These are phyloP conservation scores for Geosmithia flava DNA, from an alignment of 2,329 filamentous ascomycete species.

Conservation along the genomic window DNA sequence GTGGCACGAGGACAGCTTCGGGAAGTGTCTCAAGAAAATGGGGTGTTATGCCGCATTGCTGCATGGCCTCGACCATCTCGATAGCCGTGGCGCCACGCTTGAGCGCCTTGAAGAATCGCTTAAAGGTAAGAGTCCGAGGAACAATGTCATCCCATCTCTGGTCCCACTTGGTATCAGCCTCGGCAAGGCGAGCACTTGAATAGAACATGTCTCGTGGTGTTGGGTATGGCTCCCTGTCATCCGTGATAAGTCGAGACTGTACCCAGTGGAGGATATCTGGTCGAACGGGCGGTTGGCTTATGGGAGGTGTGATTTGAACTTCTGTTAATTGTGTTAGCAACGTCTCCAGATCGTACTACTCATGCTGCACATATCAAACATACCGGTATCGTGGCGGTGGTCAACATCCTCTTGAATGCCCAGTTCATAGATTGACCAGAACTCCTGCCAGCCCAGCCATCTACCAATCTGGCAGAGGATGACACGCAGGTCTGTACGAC, in stretches of 20 bases:
- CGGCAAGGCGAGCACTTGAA: slow-evolving; percentile 19
- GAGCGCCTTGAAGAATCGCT: slow-evolving; percentile 51
- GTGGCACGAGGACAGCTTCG: slow-evolving; percentile 65
- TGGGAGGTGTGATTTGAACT: slow-evolving; percentile 16
- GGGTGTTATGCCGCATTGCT: slow-evolving; percentile 53
- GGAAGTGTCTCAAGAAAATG: slow-evolving; percentile 71
- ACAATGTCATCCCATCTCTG: slow-evolving; percentile 35
- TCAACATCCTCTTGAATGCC: slow-evolving; percentile 38
- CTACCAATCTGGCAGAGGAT: slow-evolving; percentile 67
- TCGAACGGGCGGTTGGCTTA: slow-evolving; percentile 18
- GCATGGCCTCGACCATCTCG: slow-evolving; percentile 63
- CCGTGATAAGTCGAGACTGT: slow-evolving; percentile 28
- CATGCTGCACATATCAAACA: slow-evolving; percentile 3
- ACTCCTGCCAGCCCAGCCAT: slow-evolving; percentile 64
- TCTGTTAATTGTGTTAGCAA: slow-evolving; percentile 8
- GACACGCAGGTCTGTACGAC: slow-evolving; percentile 47
- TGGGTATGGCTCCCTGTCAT: slow-evolving; percentile 22
- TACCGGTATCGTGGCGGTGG: slow-evolving; percentile 25
- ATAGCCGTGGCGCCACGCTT: slow-evolving; percentile 36
- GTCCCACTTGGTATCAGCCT: slow-evolving; percentile 21
- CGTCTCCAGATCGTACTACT: no score
- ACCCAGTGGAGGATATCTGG: slow-evolving; percentile 42
- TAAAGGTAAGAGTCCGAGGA: slow-evolving; percentile 59
- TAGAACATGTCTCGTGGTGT: slow-evolving; percentile 33
- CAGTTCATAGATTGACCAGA: slow-evolving; percentile 35